Evolutionary conservation across 495 filamentous ascomycete genomes (phyloP).

Genomic region (Penicillium silybi): DNA sequence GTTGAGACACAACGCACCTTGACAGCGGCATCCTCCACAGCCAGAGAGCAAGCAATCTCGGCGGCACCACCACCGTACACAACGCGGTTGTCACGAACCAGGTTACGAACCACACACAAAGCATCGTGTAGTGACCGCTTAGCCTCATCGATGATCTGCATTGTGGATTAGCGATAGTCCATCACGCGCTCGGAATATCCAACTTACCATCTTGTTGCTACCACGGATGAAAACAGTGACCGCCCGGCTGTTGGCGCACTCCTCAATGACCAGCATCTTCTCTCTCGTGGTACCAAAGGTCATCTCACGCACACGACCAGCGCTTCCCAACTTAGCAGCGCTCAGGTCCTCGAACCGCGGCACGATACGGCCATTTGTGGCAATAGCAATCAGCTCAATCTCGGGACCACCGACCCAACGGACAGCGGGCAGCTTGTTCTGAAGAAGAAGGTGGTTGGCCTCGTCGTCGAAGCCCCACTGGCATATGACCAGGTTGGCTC

Average conservation of each 20-base stretch:
- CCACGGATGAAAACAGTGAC: constrained; percentile 95
- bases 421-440: constrained; percentile 93
- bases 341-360: constrained; percentile 94
- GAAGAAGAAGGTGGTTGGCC: constrained; percentile 92
- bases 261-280: constrained; percentile 99
- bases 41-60: constrained; percentile 95
- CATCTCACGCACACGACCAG: constrained; percentile 90
- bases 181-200: not conserved
- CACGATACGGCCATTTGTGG: constrained; percentile 95
- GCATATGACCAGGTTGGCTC: constrained; percentile 96
- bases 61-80: constrained; percentile 98
- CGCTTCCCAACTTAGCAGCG: constrained; percentile 82
- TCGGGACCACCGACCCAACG: constrained; percentile 98
- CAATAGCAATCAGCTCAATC: constrained; percentile 97
- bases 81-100: constrained; percentile 92
- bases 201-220: constrained; percentile 96
- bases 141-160: constrained; percentile 94
- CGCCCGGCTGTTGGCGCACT: constrained; percentile 95
- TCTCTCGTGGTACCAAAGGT: constrained; percentile 95
- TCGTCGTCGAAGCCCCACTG: constrained; percentile 99
- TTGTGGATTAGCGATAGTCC: not conserved
- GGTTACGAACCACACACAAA: constrained; percentile 94
- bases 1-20: constrained; percentile 49
- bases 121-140: constrained; percentile 97
- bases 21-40: constrained; percentile 91